Conservation (phyloP, 257 asterid genomes). For the Solanum dulcamara region DNA sequence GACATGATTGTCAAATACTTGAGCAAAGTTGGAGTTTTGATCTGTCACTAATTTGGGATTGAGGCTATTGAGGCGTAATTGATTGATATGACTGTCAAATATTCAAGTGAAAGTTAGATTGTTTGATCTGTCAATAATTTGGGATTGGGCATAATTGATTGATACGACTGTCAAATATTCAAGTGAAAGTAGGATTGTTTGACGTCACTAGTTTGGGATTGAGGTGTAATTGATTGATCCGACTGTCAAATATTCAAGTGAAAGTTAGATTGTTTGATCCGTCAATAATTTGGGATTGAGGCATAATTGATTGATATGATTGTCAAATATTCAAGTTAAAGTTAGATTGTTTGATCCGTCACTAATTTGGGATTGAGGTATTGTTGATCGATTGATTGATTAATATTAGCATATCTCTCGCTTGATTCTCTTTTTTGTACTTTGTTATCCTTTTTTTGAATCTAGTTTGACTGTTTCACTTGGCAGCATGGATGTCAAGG, state of each 20-base stretch:
- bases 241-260: background rate
- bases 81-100: background rate
- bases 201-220: background rate
- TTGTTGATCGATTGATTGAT: background rate
- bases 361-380: background rate
- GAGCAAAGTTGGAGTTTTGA: background rate
- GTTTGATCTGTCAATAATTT: background rate
- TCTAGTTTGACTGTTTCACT: background rate
- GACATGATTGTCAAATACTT: background rate
- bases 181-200: background rate
- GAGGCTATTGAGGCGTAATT: background rate
- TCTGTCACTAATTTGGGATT: background rate
- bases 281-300: background rate
- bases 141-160: background rate
- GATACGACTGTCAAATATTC: background rate
- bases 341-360: background rate
- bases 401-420: background rate
- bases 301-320: background rate
- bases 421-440: background rate
- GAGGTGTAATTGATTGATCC: background rate
- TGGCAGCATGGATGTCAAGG: slow-evolving; percentile 68
- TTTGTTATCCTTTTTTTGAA: background rate
- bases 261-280: background rate
- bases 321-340: background rate
- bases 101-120: background rate